These are phyloP conservation scores for Ulvella scutata DNA, from an alignment of 139 green algal species.

Conservation along the genomic window DNA sequence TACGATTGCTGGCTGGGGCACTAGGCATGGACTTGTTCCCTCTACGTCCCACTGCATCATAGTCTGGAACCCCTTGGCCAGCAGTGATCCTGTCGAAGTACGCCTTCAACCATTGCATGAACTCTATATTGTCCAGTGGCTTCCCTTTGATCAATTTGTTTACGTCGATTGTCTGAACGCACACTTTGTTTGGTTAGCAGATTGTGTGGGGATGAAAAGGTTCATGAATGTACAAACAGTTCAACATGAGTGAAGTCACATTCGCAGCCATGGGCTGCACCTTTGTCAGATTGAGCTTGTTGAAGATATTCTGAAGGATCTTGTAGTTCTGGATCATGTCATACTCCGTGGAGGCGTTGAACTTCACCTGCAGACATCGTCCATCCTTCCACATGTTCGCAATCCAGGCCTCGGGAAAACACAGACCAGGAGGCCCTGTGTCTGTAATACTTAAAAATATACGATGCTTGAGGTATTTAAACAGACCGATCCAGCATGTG, in stretches of 20 bases:
- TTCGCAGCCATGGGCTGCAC: too few relatives aligned
- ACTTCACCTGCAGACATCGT: slow-evolving; percentile 70
- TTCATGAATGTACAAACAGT: not conserved
- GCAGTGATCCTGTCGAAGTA: slow-evolving; percentile 35
- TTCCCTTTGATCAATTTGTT: slow-evolving; percentile 78
- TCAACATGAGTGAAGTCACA: not conserved
- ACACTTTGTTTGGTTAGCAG: not conserved
- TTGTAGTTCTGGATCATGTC: slow-evolving; percentile 97
- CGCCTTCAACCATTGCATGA: slow-evolving; percentile 79
- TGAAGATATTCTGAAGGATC: slow-evolving; percentile 86
- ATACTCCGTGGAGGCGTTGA: slow-evolving; percentile 90
- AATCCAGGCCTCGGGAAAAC: too few relatives aligned
- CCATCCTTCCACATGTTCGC: too few relatives aligned
- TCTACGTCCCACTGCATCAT: too few relatives aligned
- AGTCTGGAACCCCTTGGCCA: slow-evolving; percentile 5
- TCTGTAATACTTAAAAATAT: too few relatives aligned
- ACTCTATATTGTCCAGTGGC: slow-evolving; percentile 93
- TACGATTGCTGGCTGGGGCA: too few relatives aligned
- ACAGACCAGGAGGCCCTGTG: too few relatives aligned
- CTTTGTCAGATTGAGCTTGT: slow-evolving; percentile 77
- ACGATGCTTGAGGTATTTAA: too few relatives aligned
- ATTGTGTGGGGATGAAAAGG: too few relatives aligned
- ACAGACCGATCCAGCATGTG: too few relatives aligned
- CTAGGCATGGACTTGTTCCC: too few relatives aligned
- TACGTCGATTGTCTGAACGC: slow-evolving; percentile 69